Base-by-base conservation (phyloP, 2,329 filamentous ascomycete species). In the Aureobasidium namibiae region DNA sequence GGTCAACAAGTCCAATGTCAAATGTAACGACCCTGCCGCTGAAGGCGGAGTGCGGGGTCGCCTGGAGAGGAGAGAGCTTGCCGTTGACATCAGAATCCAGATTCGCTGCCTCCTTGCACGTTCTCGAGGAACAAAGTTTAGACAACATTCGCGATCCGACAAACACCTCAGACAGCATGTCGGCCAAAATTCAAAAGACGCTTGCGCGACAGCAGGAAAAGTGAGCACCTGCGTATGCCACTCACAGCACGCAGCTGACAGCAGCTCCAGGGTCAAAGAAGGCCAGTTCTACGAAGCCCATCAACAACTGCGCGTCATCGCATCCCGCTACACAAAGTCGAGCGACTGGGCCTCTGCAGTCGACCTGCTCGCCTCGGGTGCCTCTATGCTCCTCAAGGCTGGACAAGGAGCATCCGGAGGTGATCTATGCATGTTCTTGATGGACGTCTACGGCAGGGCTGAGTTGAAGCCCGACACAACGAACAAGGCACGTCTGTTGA, bases 241-340 rank as follows among this genome's bases (percentile, higher is more conserved):
- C 34, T 41, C 18, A 36, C 21, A 59, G 11, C 29, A 64, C 11
- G 65, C 36, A 62, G 50, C 60, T 38, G 34, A 61, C 67, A 61
- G 63, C 36, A 39, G 24, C 33, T n/a, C 66, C 68, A 89, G 90
- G 74, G 96, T 96, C 74, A 80, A 84, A 65, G 90, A 95, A 74
- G 92, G 92, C 69, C 87, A 94, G 72, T 96, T 85, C 81, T 99
- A 99, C 78, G 94, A 99, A 82, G 94, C 94, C 61, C 92, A 97
- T 76, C 94, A 99, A 75, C 94, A 99, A 78, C 90, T 96, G 65
- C 90, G 94, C 63, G 92, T 96, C 58, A 92, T 96, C 66, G 92
- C 92, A 62, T 88, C 90, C 39, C 91, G 95, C 60, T 95, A 99
- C 77, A 85, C 92, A 73, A 97, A 97, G 78, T 82, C 87, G 44